Conservation (phyloP, 306 rosid genomes). For the Urtica urens region DNA sequence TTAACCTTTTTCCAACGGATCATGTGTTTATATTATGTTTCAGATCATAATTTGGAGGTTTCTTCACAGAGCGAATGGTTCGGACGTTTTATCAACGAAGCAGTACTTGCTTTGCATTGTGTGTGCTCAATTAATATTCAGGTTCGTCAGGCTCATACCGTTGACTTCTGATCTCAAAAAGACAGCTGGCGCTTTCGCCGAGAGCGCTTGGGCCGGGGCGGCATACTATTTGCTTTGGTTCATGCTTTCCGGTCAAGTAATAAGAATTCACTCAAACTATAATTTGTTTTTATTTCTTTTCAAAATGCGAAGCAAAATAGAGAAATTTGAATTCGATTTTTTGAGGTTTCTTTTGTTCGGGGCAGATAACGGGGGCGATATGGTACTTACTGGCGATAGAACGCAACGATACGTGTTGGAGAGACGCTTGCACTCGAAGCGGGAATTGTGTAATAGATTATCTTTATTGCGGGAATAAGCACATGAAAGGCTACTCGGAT, state of each 20-base stretch:
- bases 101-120: slow-evolving; percentile 45
- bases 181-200: slow-evolving; percentile 76
- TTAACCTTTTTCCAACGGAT: not conserved
- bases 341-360: too few species aligned
- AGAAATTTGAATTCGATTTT: too few species aligned
- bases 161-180: slow-evolving; percentile 76
- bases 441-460: slow-evolving; percentile 33
- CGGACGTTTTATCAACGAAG: slow-evolving; percentile 59
- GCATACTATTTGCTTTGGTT: slow-evolving; percentile 74
- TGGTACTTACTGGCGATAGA: slow-evolving; percentile 86
- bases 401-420: slow-evolving; percentile 69
- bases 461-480: slow-evolving; percentile 49
- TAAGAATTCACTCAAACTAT: too few species aligned
- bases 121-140: slow-evolving; percentile 54
- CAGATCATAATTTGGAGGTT: slow-evolving; percentile 63
- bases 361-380: slow-evolving; percentile 63
- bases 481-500: slow-evolving; percentile 21
- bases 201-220: slow-evolving; percentile 77
- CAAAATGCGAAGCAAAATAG: too few species aligned
- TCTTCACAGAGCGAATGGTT: slow-evolving; percentile 27
- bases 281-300: too few species aligned
- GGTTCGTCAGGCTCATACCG: slow-evolving; percentile 65
- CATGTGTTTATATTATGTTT: slow-evolving; percentile 7
- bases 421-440: slow-evolving; percentile 29
- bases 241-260: slow-evolving; percentile 85